Conservation (phyloP, 192 early-diverging fungal species). For the Rhizophagus prolifer region DNA sequence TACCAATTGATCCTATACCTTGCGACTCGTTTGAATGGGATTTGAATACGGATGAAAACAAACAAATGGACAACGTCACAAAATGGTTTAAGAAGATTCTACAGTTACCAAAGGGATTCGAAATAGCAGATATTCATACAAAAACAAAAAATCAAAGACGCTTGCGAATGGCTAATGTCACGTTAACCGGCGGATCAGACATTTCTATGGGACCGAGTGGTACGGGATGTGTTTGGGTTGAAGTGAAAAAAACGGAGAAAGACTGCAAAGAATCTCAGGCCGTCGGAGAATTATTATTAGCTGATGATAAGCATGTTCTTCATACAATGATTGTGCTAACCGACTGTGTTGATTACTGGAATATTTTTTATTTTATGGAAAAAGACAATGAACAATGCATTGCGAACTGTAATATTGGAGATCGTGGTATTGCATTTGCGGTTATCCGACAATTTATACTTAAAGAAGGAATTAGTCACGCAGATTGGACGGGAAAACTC, state of each 20-base stretch:
- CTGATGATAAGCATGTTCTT: not conserved
- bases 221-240: conserved; percentile 11
- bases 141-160: conserved; percentile 4
- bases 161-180: conserved; percentile 5
- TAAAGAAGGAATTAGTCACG: conserved; percentile 1
- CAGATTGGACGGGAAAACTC: not conserved
- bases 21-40: conserved; percentile 22
- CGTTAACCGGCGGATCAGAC: not conserved
- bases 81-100: conserved; percentile 19
- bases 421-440: conserved; percentile 20
- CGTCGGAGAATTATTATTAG: conserved; percentile 21
- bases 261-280: conserved; percentile 9
- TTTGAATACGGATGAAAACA: conserved; percentile 14
- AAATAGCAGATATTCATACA: conserved; percentile 17
- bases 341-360: conserved; percentile 25
- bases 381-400: too few species aligned
- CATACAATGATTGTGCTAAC: conserved; percentile 13
- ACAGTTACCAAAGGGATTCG: not conserved
- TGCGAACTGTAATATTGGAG: not conserved
- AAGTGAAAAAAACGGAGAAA: conserved; percentile 15
- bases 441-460: conserved; percentile 21
- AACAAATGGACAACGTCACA: not conserved
- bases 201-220: conserved; percentile 24
- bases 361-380: conserved; percentile 19
- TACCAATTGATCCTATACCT: not conserved